Evolutionary conservation across 331 rosid species (phyloP), one percentile per base, ranked within the genome.

Genomic region (Prunus yedoensis): DNA sequence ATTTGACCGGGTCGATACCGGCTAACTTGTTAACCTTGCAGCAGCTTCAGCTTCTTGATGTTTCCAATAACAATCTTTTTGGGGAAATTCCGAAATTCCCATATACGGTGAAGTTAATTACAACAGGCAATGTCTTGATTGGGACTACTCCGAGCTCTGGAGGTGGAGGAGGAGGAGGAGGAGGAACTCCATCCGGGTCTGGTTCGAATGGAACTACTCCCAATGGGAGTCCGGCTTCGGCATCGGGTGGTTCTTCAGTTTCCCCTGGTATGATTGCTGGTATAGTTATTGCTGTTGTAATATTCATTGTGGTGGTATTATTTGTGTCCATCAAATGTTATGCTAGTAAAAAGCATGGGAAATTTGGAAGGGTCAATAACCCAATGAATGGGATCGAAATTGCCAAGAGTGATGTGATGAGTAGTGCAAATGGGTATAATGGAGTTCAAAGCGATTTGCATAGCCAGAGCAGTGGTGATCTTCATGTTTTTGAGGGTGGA

Each of bases 391-490:
- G 90, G 2, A 80, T 79, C 71, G 95, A 85, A 66, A 77, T 68
- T 49, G 81, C 75, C 52, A 89, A 90, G 79, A 72, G 85, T 59
- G 90, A 84, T 49, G 78, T 61, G 15, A 74, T 71, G 38, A 79
- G 83, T 79, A 82, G 82, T 73, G 82, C 78, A 41, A 90, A 84
- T 66, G 91, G 96, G 23, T 81, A 87, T 79, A 81, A 82, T 46
- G 87, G 90, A 63, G 83, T 82, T 30, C 74, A 88, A 1, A 92
- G 93, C 5, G 91, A 90, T 47, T 76, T 90, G 81, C 96, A 83
- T 32, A 92, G 97, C 88, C 90, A 86, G 83, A 79, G 93, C 64
- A 88, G 91, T 18, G 94, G 89, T 32, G 96, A 88, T 46, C 85
- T 87, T 38, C 83, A 78, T 63, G 91, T 84, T 73, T 91, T 88